Base-by-base conservation (phyloP, 2,329 filamentous ascomycete genomes). In the Fusarium chlamydosporum region DNA sequence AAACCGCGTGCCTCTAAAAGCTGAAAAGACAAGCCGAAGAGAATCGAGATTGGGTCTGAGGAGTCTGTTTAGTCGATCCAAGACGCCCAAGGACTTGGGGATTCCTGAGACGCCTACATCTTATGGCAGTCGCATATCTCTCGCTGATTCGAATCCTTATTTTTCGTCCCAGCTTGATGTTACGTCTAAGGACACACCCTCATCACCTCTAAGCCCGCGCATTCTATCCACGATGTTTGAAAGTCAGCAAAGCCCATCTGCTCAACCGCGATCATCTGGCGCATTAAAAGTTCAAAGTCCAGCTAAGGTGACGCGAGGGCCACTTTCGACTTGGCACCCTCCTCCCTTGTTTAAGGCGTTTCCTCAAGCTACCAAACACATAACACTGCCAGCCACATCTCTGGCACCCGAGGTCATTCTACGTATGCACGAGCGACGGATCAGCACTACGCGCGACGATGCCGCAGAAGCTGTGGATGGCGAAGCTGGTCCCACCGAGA, bases 271-370 rank as follows among this genome's bases (percentile, higher is more conserved):
- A 46, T 26, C 55, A 58, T 26, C 52, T 51, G 59, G 38, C 35
- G 47, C 45, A n/a, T 56, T 53, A 43, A 66, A 67, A 41, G 62
- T 59, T 8, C 52, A 66, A 40, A 57, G 67, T 16, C 69, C 70
- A 52, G 55, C 52, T 4, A 75, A 71, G 55, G 51, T 71, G 26
- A 29, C 63, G 6, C 74, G 77, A 56, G 79, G 78, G 29, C 74
- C 78, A 5, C 67, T 83, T 26, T 77, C 80, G 6, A 78, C 79
- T 13, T 92, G 89, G 89, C 86, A 88, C 57, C 86, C 90, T 16
- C 92, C 93, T 8, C 92, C 93, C 3, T 81, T 97, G 13, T 96
- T 94, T 77, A 92, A 97, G 77, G 93, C 92, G 13, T 97, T 94
- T 76, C 91, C 92, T 0, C 94, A 97, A 78, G 89, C 93, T 4